Evolutionary conservation across 768 basidiomycete species (phyloP), one percentile per base, ranked within the genome.

Genomic region (Amanita molliuscula): DNA sequence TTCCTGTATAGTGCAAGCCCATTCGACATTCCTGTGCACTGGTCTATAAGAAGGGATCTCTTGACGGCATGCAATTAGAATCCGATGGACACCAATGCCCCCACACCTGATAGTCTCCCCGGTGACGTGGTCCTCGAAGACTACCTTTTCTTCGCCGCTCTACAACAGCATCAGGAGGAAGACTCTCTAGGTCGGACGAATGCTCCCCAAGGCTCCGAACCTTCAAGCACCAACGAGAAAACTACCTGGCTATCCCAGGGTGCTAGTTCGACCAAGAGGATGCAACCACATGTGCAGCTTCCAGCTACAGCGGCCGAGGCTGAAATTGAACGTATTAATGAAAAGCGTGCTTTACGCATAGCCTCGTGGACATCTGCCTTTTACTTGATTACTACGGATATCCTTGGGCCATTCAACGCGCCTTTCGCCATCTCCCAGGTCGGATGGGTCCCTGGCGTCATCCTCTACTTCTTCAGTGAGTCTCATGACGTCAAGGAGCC

Each of bases 301-400:
- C 46, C 48, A 44, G 7, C 56, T 55, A 5, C n/a, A n/a, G n/a
- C 57, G 47, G 31, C 43, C 42, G 31, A 10, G 44, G 48, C 10
- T 35, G 40, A 25, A 50, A 29, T 53, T 61, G n/a, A n/a, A n/a
- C n/a, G n/a, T n/a, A n/a, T n/a, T n/a, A n/a, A n/a, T n/a, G n/a
- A n/a, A n/a, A n/a, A 72, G 5, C 61, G 74, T 18, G 74, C 76
- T 0, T 55, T 79, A 38, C 67, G 75, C 45, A 65, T 72, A 0
- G 75, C 77, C 1, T 66, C 69, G 0, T 79, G 77, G 78, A 64
- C 69, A 0, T 65, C 70, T 0, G 57, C 76, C 0, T 79, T 80
- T 52, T 79, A 74, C 55, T 63, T 79, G 20, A 78, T 80, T 48
- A 80, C 79, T 2, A 79, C 77, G 0, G 79, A 82, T 53, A 79